A percentile compares a stretch with the other conserved stretches of the same genome.
These are phyloP conservation scores for Thielaviopsis musarum DNA, from an alignment of 2,329 filamentous ascomycete genomes.

Conservation along the genomic window DNA sequence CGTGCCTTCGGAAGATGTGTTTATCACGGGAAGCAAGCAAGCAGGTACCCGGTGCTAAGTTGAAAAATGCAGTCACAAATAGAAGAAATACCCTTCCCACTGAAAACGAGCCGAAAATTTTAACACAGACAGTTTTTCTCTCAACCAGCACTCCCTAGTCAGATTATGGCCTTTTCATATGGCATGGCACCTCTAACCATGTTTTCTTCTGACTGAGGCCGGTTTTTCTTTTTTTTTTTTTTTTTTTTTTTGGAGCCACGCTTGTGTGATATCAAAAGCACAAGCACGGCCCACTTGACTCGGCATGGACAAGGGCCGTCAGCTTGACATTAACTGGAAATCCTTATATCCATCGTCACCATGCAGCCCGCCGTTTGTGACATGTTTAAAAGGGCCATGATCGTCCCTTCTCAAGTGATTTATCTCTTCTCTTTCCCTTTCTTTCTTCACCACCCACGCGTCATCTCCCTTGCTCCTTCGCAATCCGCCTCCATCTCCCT, in stretches of 20 bases:
- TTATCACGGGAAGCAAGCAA: too few species aligned
- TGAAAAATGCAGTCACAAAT: too few species aligned
- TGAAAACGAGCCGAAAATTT: too few species aligned
- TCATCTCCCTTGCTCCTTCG: neutral
- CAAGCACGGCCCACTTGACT: neutral
- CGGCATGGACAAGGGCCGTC: neutral
- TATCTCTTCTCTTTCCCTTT: neutral
- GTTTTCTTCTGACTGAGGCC: neutral
- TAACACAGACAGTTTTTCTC: too few species aligned
- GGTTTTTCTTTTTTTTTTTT: neutral
- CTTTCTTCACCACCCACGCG: neutral
- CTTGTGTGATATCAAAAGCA: neutral
- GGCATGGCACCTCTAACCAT: neutral
- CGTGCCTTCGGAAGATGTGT: too few species aligned
- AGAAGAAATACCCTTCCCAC: too few species aligned
- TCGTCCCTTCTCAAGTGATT: neutral
- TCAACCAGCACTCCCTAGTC: neutral
- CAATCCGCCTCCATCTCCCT: neutral
- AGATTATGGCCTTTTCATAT: too few species aligned
- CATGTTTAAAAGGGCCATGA: neutral
- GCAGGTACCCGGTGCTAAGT: too few species aligned
- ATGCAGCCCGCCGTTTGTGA: neutral
- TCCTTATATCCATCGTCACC: neutral
- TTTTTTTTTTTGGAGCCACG: too few species aligned
- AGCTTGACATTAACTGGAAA: neutral